Evolutionary conservation across 352 stramenopile species (phyloP).

Genomic region (Phytophthora pseudosyringae): DNA sequence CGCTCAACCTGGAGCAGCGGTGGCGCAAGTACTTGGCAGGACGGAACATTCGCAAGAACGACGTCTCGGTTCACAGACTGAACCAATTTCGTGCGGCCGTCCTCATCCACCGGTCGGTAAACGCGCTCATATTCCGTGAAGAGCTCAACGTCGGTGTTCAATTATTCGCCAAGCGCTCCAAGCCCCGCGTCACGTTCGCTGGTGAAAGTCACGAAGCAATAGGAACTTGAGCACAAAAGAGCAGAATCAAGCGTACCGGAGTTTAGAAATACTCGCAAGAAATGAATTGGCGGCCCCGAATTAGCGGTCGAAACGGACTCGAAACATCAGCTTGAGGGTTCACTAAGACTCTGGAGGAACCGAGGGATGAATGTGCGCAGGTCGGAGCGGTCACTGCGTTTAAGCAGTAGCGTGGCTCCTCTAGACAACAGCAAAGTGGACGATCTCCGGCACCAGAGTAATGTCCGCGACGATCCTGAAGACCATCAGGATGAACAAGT

Average conservation of each 20-base stretch:
- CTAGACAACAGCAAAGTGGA: constrained; percentile 11
- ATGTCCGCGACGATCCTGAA: background rate
- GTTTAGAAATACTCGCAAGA: no score
- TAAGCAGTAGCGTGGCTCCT: constrained; percentile 1
- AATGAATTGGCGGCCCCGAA: background rate
- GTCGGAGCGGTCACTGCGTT: constrained; percentile 17
- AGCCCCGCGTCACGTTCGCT: constrained; percentile 9
- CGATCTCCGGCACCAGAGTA: constrained; percentile 18
- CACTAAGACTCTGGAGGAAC: background rate
- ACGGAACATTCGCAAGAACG: constrained; percentile 64
- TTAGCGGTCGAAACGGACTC: constrained; percentile 18
- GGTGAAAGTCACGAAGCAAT: constrained; percentile 3
- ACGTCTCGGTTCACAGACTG: constrained; percentile 52
- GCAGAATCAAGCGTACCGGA: no score
- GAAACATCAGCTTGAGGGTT: background rate
- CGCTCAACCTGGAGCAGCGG: constrained; percentile 62
- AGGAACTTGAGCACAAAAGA: background rate
- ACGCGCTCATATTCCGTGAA: constrained; percentile 54
- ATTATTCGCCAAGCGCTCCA: constrained; percentile 34
- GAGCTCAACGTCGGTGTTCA: constrained; percentile 57
- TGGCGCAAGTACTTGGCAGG: constrained; percentile 59
- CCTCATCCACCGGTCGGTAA: constrained; percentile 58
- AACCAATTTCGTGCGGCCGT: constrained; percentile 62
- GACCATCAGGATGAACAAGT: constrained; percentile 10
- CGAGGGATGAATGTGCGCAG: background rate